Conservation (phyloP, 2,329 filamentous ascomycete species). For the Apiospora arundinis region DNA sequence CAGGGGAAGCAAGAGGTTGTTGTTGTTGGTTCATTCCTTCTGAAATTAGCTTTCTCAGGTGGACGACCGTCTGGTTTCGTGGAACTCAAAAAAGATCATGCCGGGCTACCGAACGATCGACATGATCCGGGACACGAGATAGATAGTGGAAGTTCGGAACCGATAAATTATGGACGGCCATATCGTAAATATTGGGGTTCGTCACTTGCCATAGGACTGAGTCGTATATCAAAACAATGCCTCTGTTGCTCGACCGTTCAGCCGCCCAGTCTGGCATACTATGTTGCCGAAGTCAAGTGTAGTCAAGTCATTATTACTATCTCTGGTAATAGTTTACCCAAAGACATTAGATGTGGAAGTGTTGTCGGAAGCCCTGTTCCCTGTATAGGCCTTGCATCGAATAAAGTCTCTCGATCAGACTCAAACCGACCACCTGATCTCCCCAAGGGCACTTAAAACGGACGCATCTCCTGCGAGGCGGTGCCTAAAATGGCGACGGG, state of each 20-base stretch:
- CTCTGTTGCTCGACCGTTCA: background rate
- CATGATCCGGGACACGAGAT: background rate
- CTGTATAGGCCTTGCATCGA: background rate
- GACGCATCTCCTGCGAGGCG: background rate
- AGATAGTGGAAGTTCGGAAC: background rate
- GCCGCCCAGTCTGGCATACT: background rate
- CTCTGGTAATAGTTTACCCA: too few relatives aligned
- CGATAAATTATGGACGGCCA: background rate
- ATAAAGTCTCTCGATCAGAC: conserved; percentile 6
- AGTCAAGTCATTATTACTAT: too few relatives aligned
- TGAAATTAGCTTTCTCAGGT: conserved; percentile 12
- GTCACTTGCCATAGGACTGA: background rate
- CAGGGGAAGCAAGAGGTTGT: background rate
- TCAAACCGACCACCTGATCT: conserved; percentile 3
- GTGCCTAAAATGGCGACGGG: background rate
- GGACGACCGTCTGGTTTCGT: background rate
- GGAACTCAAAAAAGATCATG: background rate
- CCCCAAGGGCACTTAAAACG: background rate
- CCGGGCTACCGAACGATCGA: background rate
- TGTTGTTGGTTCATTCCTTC: background rate
- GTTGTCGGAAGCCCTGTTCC: background rate
- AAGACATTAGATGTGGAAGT: too few relatives aligned
- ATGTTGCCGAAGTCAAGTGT: background rate
- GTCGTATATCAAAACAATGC: background rate
- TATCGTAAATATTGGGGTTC: background rate